phyloP scores from a whole-genome alignment of 208 protist species.

The Acanthamoeba royreba region DNA sequence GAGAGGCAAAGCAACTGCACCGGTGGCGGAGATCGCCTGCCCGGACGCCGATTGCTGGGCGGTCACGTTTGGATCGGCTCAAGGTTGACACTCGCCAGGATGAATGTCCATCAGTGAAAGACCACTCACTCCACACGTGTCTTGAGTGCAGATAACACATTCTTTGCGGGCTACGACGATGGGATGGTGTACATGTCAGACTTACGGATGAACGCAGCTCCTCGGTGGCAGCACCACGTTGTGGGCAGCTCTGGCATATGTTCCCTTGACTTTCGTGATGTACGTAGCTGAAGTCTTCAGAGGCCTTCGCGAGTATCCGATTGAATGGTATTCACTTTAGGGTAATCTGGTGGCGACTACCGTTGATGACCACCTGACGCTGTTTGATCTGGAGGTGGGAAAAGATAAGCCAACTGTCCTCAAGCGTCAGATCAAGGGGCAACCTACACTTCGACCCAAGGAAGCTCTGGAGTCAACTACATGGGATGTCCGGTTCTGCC shows the following conservation, averaged over 20 bases:
- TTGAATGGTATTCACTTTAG: not conserved
- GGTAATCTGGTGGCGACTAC: not conserved
- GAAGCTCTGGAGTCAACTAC: not conserved
- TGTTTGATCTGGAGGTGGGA: not conserved
- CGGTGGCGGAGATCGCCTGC: not conserved
- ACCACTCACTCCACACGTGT: not conserved
- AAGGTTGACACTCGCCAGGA: too few relatives aligned
- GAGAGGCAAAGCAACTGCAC: not conserved
- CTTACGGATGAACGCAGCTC: not conserved
- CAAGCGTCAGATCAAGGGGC: not conserved
- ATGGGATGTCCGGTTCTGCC: not conserved
- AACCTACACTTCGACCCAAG: not conserved
- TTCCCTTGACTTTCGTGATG: not conserved
- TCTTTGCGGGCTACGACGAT: conserved; percentile 4
- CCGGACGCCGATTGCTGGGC: not conserved
- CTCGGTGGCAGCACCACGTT: not conserved
- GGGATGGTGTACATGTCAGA: not conserved
- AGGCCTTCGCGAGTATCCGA: too few relatives aligned
- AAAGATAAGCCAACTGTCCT: not conserved
- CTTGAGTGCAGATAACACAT: not conserved
- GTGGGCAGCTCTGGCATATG: conserved; percentile 8
- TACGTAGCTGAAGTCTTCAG: too few relatives aligned
- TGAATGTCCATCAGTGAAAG: not conserved
- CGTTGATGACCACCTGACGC: not conserved
- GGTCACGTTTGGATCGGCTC: not conserved